Evolutionary conservation across 208 protist species (phyloP), one percentile per base, ranked within the genome.

Genomic region (Acanthamoeba royreba): DNA sequence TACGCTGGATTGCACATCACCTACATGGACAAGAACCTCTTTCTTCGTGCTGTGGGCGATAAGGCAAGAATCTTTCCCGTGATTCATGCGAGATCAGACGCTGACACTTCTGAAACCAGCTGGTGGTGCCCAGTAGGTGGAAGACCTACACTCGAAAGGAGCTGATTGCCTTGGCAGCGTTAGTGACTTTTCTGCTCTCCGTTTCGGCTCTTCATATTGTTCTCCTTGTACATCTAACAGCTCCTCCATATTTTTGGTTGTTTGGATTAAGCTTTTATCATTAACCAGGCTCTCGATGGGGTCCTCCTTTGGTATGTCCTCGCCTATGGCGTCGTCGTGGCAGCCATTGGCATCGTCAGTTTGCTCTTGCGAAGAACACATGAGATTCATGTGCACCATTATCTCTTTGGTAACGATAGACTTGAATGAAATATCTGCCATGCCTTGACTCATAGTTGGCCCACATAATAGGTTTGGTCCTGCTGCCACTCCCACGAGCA

Each of bases 1-100:
- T 83, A 83, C 22, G 43, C 43, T 15, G 72, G 72, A 19, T 43
- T 83, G 15, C 72, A 83, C 42, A 52, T 83, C 42, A 83, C 72
- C 42, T 83, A 83, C 72, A 83, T 83, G 72, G 72, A 83, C 72
- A 83, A 83, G 72, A 83, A 83, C 72, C 72, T 83, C 72, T 83
- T 83, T 43, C 43, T 83, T 3, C 72, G 72, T 1, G 72, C 72
- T 25, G 72, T 83, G 11, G 72, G 72, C 42, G 72, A 83, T 43
- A 83, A 83, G 69, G 69, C 5, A 46, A 33, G n/a, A n/a, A n/a
- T n/a, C n/a, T n/a, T n/a, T 42, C 33, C 0, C 4, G 33, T 19
- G 33, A n/a, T 77, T 38, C 61, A n/a, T 31, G 28, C 25, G 15
- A n/a, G n/a, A n/a, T n/a, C n/a, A n/a, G n/a, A n/a, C n/a, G n/a